phyloP scores from a whole-genome alignment of 441 rosid species.

The Croton setiger region DNA sequence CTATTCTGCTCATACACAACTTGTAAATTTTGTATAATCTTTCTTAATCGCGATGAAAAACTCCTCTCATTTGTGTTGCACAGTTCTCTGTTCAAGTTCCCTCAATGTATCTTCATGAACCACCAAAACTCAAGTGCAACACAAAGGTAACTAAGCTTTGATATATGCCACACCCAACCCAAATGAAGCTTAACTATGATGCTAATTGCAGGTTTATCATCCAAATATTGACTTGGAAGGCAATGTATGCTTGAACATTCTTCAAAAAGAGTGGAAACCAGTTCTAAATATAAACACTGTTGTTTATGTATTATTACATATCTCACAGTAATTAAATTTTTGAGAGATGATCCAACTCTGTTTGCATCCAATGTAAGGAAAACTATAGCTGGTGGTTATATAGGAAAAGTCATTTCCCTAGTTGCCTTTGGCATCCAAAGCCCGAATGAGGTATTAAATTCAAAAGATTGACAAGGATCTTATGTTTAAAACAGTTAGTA shows the following conservation, averaged over 20 bases:
- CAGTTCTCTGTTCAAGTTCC: conserved; percentile 48
- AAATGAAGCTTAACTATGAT: not conserved
- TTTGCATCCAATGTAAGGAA: conserved; percentile 1
- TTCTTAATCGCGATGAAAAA: too few species aligned
- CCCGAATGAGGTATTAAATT: not conserved
- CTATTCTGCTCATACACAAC: too few species aligned
- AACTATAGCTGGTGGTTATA: not conserved
- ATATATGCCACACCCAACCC: not conserved
- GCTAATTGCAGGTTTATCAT: conserved; percentile 52
- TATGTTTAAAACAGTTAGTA: too few species aligned
- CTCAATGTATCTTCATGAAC: conserved; percentile 64
- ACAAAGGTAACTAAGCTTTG: conserved; percentile 44
- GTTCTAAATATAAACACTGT: too few species aligned
- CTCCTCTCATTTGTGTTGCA: not conserved
- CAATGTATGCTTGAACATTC: conserved; percentile 67
- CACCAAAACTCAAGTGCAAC: conserved; percentile 78
- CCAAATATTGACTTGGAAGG: conserved; percentile 83
- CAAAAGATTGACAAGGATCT: too few species aligned
- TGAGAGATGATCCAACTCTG: conserved; percentile 33
- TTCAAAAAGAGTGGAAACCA: too few species aligned
- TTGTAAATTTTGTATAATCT: too few species aligned
- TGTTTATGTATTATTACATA: too few species aligned
- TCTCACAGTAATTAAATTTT: too few species aligned
- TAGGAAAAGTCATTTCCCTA: not conserved
- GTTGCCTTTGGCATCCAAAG: not conserved